Evolutionary conservation across 2,329 filamentous ascomycete genomes (phyloP), one percentile per base, ranked within the genome.

Genomic region (Lachnellula subtilissima): DNA sequence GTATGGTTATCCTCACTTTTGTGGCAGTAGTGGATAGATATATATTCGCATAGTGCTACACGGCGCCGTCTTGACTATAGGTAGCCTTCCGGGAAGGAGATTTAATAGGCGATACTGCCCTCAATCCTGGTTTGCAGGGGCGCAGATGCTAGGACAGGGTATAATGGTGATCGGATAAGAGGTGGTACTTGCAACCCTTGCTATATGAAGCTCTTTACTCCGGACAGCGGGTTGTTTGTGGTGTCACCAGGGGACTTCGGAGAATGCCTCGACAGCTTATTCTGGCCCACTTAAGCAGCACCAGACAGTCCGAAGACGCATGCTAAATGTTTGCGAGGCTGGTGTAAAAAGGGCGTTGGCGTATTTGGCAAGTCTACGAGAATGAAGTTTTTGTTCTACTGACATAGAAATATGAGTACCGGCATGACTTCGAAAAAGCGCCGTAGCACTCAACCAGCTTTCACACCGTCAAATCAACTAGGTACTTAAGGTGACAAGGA

Each of bases 171-270:
- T 62, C 55, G 59, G 56, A 61, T 61, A 63, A 63, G 61, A 64
- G 55, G 55, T 63, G 62, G 59, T 60, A 59, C 58, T 51, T 65
- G 60, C 62, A 61, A 62, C 50, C 63, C 63, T 61, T 60, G 60
- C 56, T 28, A 45, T 36, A 40, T 43, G 37, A 54, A 23, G 51
- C 50, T 22, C 49, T 40, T 52, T 36, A 43, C 48, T 50, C 49
- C 46, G 43, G 50, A 42, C 39, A 40, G 14, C 37, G 15, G 48
- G 45, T 35, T 11, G 17, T 50, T 36, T 28, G 45, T 52, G 46
- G 43, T 54, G 43, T 47, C 42, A 50, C 56, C 56, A 53, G 25
- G 48, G 48, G 54, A 45, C 22, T 53, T 61, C 59, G 52, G 59
- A 64, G 56, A 55, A 56, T 58, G 59, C 61, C 54, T 61, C 55